A percentile compares a stretch with the other conserved stretches of the same genome.
Evolutionary conservation across 345 rosid genomes (phyloP).

Genomic region (Heritiera fomes): DNA sequence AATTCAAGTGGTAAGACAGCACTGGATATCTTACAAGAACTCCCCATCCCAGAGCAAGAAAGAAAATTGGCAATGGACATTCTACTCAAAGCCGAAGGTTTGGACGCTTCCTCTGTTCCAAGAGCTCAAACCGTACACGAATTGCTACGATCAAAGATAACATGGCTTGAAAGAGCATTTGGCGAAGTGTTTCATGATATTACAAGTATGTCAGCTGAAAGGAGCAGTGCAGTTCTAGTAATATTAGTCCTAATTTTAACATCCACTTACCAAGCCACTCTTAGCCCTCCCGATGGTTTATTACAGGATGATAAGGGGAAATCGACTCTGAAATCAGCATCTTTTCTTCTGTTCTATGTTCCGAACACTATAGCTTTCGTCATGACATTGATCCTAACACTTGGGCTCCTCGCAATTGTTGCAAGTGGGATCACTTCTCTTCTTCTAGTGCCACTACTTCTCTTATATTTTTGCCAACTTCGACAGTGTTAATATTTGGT

Average conservation of each 20-base stretch:
- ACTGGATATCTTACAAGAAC: background rate
- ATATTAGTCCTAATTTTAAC: conserved; percentile 9
- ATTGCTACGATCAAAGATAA: conserved; percentile 5
- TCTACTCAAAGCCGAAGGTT: background rate
- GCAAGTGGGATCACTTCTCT: background rate
- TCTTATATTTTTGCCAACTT: background rate
- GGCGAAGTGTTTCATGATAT: background rate
- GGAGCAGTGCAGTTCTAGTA: conserved; percentile 8
- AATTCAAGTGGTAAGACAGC: background rate
- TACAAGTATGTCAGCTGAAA: background rate
- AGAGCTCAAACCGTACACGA: conserved; percentile 1
- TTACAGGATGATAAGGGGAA: background rate
- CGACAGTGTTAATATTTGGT: background rate
- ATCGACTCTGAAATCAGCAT: background rate
- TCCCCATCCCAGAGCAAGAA: background rate
- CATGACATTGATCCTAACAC: background rate
- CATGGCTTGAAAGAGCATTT: background rate
- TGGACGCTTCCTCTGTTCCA: background rate
- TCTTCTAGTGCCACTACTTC: background rate
- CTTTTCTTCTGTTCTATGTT: background rate
- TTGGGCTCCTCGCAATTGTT: background rate
- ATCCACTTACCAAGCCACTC: conserved; percentile 8
- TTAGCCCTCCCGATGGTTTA: background rate
- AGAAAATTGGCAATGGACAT: background rate
- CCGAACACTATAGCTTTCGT: conserved; percentile 4